These are phyloP conservation scores for Blumeria graminis DNA, from an alignment of 2,329 filamentous ascomycete species.

Conservation along the genomic window DNA sequence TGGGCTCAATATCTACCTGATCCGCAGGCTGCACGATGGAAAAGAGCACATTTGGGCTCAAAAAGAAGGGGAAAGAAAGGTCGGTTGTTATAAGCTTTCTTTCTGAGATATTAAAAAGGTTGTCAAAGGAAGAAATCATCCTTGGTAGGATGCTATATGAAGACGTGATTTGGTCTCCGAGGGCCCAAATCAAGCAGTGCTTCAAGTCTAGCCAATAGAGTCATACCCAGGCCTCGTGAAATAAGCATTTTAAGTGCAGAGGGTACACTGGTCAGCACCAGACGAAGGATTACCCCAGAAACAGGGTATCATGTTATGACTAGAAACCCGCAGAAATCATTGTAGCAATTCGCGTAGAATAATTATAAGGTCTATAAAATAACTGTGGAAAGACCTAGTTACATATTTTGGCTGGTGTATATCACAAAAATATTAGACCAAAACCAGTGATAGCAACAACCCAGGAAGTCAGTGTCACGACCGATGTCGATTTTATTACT, in stretches of 20 bases:
- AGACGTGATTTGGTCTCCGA: background rate
- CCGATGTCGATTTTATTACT: no score
- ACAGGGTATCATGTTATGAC: background rate
- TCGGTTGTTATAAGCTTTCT: background rate
- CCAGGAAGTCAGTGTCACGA: no score
- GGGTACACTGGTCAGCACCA: background rate
- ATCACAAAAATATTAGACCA: background rate
- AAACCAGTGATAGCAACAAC: background rate
- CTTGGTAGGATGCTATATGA: background rate
- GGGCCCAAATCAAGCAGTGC: background rate
- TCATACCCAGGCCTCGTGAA: background rate
- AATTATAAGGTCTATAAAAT: background rate
- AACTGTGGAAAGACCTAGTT: background rate
- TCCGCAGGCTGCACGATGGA: background rate
- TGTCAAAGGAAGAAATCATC: background rate
- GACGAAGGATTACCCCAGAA: background rate
- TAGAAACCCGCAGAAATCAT: constrained; percentile 4
- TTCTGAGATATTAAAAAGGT: background rate
- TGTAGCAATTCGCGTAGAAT: background rate
- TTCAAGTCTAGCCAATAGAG: background rate
- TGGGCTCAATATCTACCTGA: background rate
- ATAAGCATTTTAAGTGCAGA: background rate
- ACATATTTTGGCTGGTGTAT: background rate
- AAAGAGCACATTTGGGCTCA: background rate
- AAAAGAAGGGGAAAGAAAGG: background rate